Evolutionary conservation across 495 filamentous ascomycete species (phyloP).

Genomic region (Neurospora africana): DNA sequence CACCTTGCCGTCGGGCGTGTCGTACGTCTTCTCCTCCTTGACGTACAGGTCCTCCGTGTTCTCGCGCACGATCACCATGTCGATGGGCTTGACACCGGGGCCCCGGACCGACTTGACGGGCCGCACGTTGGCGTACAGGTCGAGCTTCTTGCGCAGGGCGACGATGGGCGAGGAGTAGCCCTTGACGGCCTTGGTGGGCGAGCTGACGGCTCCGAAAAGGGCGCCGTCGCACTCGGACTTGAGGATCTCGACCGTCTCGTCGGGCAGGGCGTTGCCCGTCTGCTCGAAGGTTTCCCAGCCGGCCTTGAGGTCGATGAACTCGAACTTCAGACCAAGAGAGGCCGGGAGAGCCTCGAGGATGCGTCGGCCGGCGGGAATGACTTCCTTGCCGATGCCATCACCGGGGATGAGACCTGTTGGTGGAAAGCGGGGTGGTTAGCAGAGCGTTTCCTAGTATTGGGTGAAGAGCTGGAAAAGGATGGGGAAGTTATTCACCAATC

Average conservation of each 20-base stretch:
- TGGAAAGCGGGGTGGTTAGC: neutral
- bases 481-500: conserved; percentile 40
- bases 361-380: conserved; percentile 87
- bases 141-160: conserved; percentile 85
- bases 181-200: conserved; percentile 74
- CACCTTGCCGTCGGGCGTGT: conserved; percentile 65
- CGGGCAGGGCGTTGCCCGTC: conserved; percentile 78
- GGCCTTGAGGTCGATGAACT: conserved; percentile 82
- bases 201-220: conserved; percentile 92
- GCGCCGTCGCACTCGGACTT: conserved; percentile 89
- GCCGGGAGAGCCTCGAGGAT: conserved; percentile 82
- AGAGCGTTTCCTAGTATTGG: neutral
- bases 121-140: conserved; percentile 94
- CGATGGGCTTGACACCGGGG: conserved; percentile 55
- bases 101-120: conserved; percentile 73
- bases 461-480: conserved; percentile 3
- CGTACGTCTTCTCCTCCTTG: conserved; percentile 82
- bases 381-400: conserved; percentile 96
- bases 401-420: conserved; percentile 82
- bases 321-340: conserved; percentile 80
- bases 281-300: conserved; percentile 87
- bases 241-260: conserved; percentile 76
- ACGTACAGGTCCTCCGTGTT: conserved; percentile 99
- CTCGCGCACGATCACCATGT: conserved; percentile 96
- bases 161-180: conserved; percentile 98